Conservation (phyloP, 495 filamentous ascomycete genomes). For the Apiosordaria backusii region DNA sequence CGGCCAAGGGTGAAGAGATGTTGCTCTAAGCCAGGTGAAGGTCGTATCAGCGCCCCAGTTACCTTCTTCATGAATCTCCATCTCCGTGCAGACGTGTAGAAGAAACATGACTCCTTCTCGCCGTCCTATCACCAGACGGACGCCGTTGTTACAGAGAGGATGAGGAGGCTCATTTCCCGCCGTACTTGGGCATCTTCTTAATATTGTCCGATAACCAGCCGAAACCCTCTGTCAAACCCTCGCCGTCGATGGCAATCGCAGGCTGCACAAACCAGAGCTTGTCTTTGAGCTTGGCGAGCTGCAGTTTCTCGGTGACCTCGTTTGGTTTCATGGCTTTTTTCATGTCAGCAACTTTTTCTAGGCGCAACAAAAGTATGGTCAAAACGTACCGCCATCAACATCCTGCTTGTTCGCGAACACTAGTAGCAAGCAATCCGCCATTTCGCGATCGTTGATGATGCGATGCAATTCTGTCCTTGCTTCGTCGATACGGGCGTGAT, state of each 20-base stretch:
- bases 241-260: constrained; percentile 89
- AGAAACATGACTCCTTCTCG: not conserved
- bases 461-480: constrained; percentile 85
- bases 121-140: too few relatives aligned
- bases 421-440: constrained; percentile 90
- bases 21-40: not conserved
- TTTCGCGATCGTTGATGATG: constrained; percentile 96
- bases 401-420: constrained; percentile 99
- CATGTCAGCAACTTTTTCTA: not conserved
- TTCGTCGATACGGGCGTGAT: constrained; percentile 82
- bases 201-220: constrained; percentile 93
- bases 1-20: not conserved
- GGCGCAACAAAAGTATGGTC: not conserved
- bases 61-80: not conserved
- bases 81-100: not conserved
- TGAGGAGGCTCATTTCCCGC: constrained; percentile 41
- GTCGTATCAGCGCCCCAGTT: not conserved
- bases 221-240: constrained; percentile 90
- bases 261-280: constrained; percentile 96
- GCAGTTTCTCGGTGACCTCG: constrained; percentile 80
- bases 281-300: constrained; percentile 81
- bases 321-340: constrained; percentile 74
- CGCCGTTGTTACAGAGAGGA: not conserved
- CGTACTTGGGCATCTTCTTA: constrained; percentile 61
- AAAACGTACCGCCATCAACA: constrained; percentile 68